These are phyloP conservation scores for Lasiosphaeria miniovina DNA, from an alignment of 495 filamentous ascomycete species.

Conservation along the genomic window DNA sequence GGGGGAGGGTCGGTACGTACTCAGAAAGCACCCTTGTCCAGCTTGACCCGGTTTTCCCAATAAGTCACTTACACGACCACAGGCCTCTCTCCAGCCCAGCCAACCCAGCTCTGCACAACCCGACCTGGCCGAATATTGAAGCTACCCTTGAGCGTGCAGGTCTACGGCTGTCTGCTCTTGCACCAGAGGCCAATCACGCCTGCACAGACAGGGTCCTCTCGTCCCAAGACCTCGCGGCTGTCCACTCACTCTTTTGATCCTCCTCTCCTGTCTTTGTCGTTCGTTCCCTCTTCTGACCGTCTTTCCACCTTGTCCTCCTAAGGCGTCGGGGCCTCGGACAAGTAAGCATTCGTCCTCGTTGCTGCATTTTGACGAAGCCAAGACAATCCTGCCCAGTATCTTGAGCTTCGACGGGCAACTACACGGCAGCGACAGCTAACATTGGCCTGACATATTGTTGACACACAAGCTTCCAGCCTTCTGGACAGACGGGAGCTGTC, in stretches of 20 bases:
- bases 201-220: neutral
- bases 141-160: neutral
- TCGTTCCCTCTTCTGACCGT: neutral
- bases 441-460: neutral
- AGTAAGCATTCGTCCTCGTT: neutral
- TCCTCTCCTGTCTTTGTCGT: constrained; percentile 6
- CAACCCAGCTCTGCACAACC: constrained; percentile 7
- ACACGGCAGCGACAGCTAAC: no score
- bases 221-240: constrained; percentile 1
- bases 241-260: constrained; percentile 12
- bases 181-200: neutral
- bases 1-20: neutral
- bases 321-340: neutral
- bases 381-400: neutral
- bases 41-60: neutral
- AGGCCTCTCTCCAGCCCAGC: neutral
- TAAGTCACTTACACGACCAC: constrained; percentile 3
- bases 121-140: neutral
- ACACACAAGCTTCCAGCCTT: neutral
- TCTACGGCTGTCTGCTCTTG: neutral
- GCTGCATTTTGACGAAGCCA: neutral
- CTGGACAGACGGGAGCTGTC: constrained; percentile 4
- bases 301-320: neutral
- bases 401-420: no score
- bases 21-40: neutral